These are phyloP conservation scores for Cicer cuneatum DNA, from an alignment of 306 rosid species.

Conservation along the genomic window DNA sequence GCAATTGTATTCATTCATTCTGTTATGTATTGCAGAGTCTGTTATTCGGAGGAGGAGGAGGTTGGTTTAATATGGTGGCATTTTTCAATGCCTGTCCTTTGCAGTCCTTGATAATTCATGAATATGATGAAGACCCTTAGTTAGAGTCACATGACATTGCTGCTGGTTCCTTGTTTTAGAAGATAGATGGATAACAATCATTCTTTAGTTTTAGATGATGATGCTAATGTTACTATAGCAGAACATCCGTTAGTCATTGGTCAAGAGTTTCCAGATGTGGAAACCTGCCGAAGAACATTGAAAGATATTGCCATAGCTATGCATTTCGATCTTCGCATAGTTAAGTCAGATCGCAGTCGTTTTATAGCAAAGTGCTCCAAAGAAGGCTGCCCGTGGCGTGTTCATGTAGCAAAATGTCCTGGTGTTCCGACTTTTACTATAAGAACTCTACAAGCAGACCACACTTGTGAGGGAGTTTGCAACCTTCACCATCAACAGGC, in stretches of 20 bases:
- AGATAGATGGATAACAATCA: constrained; percentile 69
- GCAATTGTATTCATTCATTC: constrained; percentile 38
- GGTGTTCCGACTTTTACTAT: constrained; percentile 94
- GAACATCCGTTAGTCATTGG: constrained; percentile 75
- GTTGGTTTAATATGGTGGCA: constrained; percentile 52
- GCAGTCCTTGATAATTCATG: constrained; percentile 45
- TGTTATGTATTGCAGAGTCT: constrained; percentile 46
- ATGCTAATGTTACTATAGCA: constrained; percentile 52
- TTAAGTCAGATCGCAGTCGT: constrained; percentile 98
- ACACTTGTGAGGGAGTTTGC: constrained; percentile 95
- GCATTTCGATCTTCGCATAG: constrained; percentile 97
- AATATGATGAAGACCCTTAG: constrained; percentile 53
- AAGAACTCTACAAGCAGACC: constrained; percentile 89
- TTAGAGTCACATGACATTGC: constrained; percentile 57
- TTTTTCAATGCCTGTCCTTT: constrained; percentile 44
- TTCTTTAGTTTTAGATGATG: constrained; percentile 55
- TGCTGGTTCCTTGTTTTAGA: constrained; percentile 45
- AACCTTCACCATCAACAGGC: constrained; percentile 99
- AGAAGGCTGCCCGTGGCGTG: constrained; percentile 99
- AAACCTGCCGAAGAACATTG: constrained; percentile 92
- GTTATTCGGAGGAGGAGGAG: constrained; percentile 47
- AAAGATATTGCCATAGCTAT: constrained; percentile 94
- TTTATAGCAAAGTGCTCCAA: constrained; percentile 98
- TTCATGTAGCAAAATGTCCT: constrained; percentile 97
- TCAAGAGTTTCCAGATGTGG: constrained; percentile 97